Conservation (phyloP, 495 filamentous ascomycete genomes). For the Daldinia loculata region DNA sequence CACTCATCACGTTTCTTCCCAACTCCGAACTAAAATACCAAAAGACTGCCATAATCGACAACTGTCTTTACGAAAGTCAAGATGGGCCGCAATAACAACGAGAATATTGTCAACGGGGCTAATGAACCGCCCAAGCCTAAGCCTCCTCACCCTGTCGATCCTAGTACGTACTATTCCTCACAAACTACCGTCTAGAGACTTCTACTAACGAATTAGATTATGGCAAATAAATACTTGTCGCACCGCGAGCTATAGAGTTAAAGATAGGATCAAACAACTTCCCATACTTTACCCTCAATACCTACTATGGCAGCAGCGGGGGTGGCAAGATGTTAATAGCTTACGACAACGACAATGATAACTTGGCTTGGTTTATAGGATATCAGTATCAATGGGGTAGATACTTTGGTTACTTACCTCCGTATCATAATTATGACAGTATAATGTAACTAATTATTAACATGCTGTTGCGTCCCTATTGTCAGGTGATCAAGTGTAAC, state of each 20-base stretch:
- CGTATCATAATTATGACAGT: background rate
- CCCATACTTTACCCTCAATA: background rate
- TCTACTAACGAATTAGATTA: constrained; percentile 6
- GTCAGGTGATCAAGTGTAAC: background rate
- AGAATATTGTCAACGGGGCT: too few species aligned
- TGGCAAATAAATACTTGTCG: constrained; percentile 4
- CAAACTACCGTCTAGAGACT: background rate
- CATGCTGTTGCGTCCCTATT: background rate
- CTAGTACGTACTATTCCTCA: constrained; percentile 12
- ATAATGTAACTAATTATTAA: background rate
- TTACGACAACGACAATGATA: background rate
- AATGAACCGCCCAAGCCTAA: too few species aligned
- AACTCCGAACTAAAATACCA: background rate
- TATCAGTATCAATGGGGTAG: background rate
- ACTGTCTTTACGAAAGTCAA: background rate
- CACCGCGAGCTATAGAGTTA: background rate
- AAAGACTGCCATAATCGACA: background rate
- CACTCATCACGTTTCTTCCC: background rate
- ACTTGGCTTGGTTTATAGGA: background rate
- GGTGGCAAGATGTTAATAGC: background rate
- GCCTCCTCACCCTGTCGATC: constrained; percentile 14
- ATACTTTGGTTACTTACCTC: background rate
- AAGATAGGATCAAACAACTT: background rate
- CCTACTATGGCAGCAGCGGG: background rate
- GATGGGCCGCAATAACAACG: background rate